Evolutionary conservation across 169 alveolate genomes (phyloP).

Genomic region (Plasmodium coatneyi): DNA sequence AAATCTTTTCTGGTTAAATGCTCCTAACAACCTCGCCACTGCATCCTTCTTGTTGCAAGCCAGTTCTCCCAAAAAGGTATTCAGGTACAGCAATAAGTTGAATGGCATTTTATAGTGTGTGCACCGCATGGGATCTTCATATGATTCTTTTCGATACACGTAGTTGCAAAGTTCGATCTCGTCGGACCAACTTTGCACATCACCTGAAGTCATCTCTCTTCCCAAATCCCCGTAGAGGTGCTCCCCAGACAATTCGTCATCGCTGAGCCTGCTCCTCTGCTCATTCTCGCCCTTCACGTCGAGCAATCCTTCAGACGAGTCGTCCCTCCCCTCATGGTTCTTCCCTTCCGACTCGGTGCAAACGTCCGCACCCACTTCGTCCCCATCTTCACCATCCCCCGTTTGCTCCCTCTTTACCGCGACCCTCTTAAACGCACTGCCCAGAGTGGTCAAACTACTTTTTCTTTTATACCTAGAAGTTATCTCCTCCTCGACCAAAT

Average conservation of each 20-base stretch:
- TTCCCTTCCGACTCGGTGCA: background rate
- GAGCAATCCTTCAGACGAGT: background rate
- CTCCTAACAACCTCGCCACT: background rate
- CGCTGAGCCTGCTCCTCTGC: background rate
- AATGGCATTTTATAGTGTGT: background rate
- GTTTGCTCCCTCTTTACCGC: background rate
- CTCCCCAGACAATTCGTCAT: background rate
- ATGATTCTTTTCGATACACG: background rate
- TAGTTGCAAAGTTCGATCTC: background rate
- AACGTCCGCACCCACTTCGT: background rate
- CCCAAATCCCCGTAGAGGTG: background rate
- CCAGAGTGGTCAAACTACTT: background rate
- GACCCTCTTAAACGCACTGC: background rate
- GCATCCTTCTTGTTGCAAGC: background rate
- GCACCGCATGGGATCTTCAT: background rate
- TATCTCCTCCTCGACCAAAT: conserved; percentile 12
- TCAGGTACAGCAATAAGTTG: background rate
- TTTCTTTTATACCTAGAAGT: background rate
- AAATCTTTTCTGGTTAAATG: conserved; percentile 5
- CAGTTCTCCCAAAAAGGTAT: background rate
- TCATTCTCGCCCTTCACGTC: background rate
- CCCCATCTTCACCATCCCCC: background rate
- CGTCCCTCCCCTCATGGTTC: background rate
- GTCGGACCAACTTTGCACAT: background rate
- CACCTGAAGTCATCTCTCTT: background rate